These are phyloP conservation scores for Pyricularia sp. DNA, from an alignment of 2,329 filamentous ascomycete species.

Conservation along the genomic window DNA sequence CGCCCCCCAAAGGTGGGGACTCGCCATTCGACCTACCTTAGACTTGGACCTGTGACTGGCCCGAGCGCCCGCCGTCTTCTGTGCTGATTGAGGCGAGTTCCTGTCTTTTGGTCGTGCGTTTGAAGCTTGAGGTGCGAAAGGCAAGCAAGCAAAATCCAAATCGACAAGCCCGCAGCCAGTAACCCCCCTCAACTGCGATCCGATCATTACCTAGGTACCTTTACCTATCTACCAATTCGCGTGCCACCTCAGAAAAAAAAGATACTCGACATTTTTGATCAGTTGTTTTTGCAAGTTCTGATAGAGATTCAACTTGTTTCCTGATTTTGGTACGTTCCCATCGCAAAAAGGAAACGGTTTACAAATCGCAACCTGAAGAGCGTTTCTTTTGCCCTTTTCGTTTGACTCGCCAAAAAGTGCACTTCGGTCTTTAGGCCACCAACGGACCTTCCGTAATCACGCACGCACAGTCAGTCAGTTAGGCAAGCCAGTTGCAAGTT, in stretches of 20 bases:
- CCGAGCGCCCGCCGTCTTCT: neutral
- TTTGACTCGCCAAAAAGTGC: neutral
- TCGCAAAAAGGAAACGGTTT: neutral
- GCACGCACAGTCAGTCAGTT: neutral
- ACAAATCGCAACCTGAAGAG: neutral
- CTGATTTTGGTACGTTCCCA: neutral
- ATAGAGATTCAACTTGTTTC: neutral
- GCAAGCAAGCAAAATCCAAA: neutral
- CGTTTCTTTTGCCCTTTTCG: neutral
- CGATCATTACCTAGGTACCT: neutral
- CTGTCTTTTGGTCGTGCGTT: neutral
- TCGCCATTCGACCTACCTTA: neutral
- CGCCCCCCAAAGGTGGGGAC: neutral
- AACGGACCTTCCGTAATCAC: conserved; percentile 2
- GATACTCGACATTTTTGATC: neutral
- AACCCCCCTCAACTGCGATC: neutral
- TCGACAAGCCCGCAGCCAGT: neutral
- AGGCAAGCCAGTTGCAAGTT: neutral
- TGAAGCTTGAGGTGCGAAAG: neutral
- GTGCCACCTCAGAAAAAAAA: neutral
- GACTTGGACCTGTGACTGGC: neutral
- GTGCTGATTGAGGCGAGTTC: neutral
- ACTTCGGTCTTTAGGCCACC: neutral
- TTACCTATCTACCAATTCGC: neutral
- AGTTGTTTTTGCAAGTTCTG: neutral